These are phyloP conservation scores for Filosporella fistucella DNA, from an alignment of 495 filamentous ascomycete species.

Conservation along the genomic window DNA sequence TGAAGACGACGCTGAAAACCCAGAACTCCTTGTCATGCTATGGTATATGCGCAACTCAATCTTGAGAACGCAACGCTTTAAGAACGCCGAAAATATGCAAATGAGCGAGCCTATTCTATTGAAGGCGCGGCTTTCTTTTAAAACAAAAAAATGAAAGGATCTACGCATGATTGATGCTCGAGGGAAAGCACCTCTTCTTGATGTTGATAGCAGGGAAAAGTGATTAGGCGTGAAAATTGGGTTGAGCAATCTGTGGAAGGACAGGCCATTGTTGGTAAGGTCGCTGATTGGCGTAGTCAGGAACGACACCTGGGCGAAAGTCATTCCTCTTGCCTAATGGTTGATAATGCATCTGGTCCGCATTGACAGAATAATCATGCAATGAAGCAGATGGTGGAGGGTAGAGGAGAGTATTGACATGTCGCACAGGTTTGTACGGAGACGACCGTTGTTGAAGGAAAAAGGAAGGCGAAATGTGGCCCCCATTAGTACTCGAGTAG, in stretches of 20 bases:
- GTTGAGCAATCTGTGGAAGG: conserved; percentile 25
- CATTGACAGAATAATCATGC: conserved; percentile 62
- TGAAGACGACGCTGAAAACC: too few species aligned
- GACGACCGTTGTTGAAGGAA: conserved; percentile 65
- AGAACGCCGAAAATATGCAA: conserved; percentile 16
- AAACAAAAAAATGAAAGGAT: conserved; percentile 9
- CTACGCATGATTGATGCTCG: conserved; percentile 1
- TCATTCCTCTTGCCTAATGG: conserved; percentile 78
- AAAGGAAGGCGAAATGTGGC: conserved; percentile 46
- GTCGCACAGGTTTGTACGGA: conserved; percentile 86
- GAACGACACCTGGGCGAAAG: conserved; percentile 75
- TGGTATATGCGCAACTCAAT: conserved; percentile 12
- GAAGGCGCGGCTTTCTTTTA: conserved; percentile 13
- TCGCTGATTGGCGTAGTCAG: conserved; percentile 49
- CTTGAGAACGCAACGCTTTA: conserved; percentile 4
- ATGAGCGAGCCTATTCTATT: conserved; percentile 9
- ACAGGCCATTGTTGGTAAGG: conserved; percentile 31
- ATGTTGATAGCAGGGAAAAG: conserved; percentile 8
- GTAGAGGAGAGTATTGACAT: conserved; percentile 82
- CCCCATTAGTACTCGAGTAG: conserved; percentile 47
- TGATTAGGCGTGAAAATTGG: conserved; percentile 30
- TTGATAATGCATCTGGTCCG: conserved; percentile 95
- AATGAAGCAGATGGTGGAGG: conserved; percentile 80
- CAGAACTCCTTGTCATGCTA: conserved; percentile 17
- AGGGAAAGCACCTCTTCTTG: not conserved